phyloP scores from a whole-genome alignment of 176 grass and related monocot species.

The Typha latifolia region DNA sequence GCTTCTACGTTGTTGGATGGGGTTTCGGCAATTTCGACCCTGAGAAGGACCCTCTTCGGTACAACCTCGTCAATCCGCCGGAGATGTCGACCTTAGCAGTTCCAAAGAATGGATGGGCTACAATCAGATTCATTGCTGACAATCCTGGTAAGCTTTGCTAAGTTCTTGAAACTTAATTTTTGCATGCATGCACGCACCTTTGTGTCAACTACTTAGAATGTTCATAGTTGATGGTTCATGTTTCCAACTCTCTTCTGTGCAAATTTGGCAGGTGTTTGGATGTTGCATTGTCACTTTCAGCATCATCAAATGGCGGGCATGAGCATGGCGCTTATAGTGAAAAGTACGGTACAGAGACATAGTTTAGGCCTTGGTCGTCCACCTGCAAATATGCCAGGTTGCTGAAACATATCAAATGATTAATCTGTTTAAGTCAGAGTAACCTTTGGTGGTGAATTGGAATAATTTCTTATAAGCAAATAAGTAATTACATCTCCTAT shows the following conservation, averaged over 20 bases:
- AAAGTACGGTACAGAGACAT: neutral
- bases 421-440: no score
- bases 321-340: neutral
- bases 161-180: neutral
- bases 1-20: conserved; percentile 3
- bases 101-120: neutral
- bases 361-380: neutral
- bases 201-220: no score
- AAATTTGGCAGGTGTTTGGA: no score
- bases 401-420: neutral
- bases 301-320: no score
- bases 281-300: no score
- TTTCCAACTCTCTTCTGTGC: no score
- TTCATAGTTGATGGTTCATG: no score
- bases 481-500: no score
- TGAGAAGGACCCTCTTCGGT: neutral
- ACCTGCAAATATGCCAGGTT: neutral
- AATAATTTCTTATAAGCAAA: no score
- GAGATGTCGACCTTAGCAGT: neutral
- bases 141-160: conserved; percentile 1
- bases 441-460: no score
- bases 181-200: neutral
- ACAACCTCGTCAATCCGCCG: conserved; percentile 1
- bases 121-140: conserved; percentile 5
- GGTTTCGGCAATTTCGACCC: neutral